phyloP scores from a whole-genome alignment of 2,329 filamentous ascomycete species.

The Fusarium equiseti region DNA sequence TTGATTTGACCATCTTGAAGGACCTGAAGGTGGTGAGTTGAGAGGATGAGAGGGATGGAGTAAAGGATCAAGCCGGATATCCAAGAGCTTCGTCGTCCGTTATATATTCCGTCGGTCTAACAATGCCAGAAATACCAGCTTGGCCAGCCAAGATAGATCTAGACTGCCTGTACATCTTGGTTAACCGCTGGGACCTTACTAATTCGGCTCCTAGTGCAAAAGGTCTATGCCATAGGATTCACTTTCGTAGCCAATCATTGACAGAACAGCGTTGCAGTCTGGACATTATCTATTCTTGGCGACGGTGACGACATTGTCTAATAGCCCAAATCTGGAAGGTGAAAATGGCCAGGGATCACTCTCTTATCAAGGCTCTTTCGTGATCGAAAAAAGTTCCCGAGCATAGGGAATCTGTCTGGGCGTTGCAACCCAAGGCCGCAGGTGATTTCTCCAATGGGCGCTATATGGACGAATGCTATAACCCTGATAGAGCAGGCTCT shows the following conservation, averaged over 20 bases:
- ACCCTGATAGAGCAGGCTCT: neutral
- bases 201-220: neutral
- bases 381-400: neutral
- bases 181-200: neutral
- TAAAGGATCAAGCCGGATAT: neutral
- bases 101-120: neutral
- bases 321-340: conserved; percentile 29
- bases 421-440: neutral
- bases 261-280: neutral
- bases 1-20: conserved; percentile 39
- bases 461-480: neutral
- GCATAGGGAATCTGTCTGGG: no score
- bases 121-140: no score
- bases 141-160: neutral
- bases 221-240: neutral
- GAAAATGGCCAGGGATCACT: neutral
- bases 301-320: conserved; percentile 12
- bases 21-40: neutral
- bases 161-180: neutral
- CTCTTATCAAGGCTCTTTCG: neutral
- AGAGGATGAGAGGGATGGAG: neutral
- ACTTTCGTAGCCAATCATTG: conserved; percentile 8
- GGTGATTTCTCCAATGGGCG: neutral
- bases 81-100: fast-evolving
- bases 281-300: conserved; percentile 30